A percentile compares a stretch with the other conserved stretches of the same genome.
phyloP scores from a whole-genome alignment of 1,284 basidiomycete species.

The Malassezia cuniculi region DNA sequence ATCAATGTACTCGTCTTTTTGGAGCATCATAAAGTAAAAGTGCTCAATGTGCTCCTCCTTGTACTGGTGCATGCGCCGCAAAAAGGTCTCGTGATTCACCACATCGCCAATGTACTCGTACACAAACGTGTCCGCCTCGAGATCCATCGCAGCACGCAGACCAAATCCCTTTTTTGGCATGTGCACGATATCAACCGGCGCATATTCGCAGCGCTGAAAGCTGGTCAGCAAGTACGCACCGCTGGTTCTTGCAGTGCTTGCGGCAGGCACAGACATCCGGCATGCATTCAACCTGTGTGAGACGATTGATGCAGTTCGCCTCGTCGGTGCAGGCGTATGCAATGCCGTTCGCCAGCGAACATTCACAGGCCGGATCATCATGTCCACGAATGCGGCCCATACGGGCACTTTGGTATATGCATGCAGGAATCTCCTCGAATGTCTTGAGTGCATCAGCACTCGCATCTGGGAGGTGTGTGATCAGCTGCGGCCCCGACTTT shows the following conservation, averaged over 20 bases:
- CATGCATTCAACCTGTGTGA: constrained; percentile 92
- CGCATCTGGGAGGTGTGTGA: constrained; percentile 27
- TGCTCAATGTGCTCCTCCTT: constrained; percentile 83
- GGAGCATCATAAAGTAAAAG: constrained; percentile 99
- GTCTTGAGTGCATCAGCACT: constrained; percentile 53
- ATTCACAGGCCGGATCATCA: constrained; percentile 50
- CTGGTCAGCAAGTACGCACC: constrained; percentile 47
- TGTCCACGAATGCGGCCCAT: constrained; percentile 75
- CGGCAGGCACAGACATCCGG: constrained; percentile 74
- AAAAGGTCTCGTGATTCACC: constrained; percentile 71
- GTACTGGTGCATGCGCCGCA: constrained; percentile 87
- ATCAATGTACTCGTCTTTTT: constrained; percentile 97
- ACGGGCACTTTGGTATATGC: constrained; percentile 75
- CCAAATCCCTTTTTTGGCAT: constrained; percentile 95
- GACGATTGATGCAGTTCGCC: constrained; percentile 90
- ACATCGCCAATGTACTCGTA: constrained; percentile 99
- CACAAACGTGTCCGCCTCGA: constrained; percentile 76
- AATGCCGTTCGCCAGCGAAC: constrained; percentile 2
- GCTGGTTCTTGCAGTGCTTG: constrained; percentile 72
- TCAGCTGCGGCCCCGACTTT: constrained; percentile 17
- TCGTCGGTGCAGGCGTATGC: constrained; percentile 63
- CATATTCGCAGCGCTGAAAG: constrained; percentile 75
- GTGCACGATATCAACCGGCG: constrained; percentile 72
- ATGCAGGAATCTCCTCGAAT: constrained; percentile 62
- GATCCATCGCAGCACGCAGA: constrained; percentile 60